These are phyloP conservation scores for Leptodermis oblonga DNA, from an alignment of 257 asterid species.

Conservation along the genomic window DNA sequence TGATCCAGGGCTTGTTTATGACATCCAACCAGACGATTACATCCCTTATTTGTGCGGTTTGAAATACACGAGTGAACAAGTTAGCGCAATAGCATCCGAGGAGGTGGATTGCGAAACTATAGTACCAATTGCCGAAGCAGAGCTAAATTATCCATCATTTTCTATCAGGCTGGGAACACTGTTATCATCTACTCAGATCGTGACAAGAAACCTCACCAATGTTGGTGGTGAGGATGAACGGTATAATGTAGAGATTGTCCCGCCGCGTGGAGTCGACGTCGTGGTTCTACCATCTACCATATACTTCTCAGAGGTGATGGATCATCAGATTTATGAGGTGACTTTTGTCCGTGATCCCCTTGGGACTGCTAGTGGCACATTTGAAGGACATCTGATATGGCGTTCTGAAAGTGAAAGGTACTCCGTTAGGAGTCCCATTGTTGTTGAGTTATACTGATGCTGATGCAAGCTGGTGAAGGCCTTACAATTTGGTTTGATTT, in stretches of 20 bases:
- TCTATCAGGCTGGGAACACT: slow-evolving; percentile 13
- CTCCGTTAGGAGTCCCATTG: slow-evolving; percentile 19
- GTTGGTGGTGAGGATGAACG: slow-evolving; percentile 17
- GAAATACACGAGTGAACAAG: slow-evolving; percentile 29
- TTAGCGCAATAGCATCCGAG: slow-evolving; percentile 8
- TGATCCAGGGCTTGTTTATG: slow-evolving; percentile 50
- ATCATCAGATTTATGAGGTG: slow-evolving; percentile 14
- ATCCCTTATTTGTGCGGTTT: too few relatives aligned
- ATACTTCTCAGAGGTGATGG: slow-evolving; percentile 10
- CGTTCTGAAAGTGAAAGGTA: slow-evolving; percentile 11
- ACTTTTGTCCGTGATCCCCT: neutral
- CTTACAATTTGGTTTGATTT: too few relatives aligned
- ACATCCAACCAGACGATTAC: too few relatives aligned
- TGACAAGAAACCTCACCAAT: slow-evolving; percentile 20
- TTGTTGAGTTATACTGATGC: slow-evolving; percentile 10
- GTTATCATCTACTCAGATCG: neutral
- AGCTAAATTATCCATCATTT: slow-evolving; percentile 44
- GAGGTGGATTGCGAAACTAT: slow-evolving; percentile 23
- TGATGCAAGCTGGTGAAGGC: too few relatives aligned
- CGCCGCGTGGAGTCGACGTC: slow-evolving; percentile 13
- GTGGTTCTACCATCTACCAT: slow-evolving; percentile 6
- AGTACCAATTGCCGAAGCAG: slow-evolving; percentile 25
- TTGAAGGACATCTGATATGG: slow-evolving; percentile 21
- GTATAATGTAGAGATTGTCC: slow-evolving; percentile 20
- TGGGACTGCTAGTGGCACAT: neutral